A percentile compares a stretch with the other conserved stretches of the same genome.
Evolutionary conservation across 2,329 filamentous ascomycete species (phyloP).

Genomic region (Amesomyces nigricolor): DNA sequence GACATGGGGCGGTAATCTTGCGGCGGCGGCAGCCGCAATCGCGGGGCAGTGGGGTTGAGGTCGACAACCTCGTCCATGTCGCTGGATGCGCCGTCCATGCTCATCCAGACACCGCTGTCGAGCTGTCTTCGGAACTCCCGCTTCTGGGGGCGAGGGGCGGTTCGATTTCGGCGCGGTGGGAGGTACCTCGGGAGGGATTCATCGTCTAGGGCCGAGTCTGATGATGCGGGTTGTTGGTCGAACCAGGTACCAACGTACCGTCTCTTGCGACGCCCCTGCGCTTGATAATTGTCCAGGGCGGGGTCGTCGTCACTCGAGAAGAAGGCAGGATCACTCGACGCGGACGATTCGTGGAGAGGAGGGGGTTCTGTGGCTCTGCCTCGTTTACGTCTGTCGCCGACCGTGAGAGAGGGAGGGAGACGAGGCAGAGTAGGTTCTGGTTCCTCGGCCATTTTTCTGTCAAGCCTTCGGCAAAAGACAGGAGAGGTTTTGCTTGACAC

Average conservation of each 20-base stretch:
- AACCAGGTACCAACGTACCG: slow-evolving; percentile 65
- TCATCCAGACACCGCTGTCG: slow-evolving; percentile 64
- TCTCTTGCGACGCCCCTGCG: slow-evolving; percentile 49
- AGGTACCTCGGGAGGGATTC: slow-evolving; percentile 16
- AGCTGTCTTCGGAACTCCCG: slow-evolving; percentile 52
- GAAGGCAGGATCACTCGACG: slow-evolving; percentile 64
- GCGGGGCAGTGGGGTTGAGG: slow-evolving; percentile 8
- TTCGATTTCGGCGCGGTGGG: slow-evolving; percentile 18
- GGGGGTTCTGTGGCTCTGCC: slow-evolving; percentile 28
- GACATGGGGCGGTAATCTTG: neutral
- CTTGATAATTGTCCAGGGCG: slow-evolving; percentile 56
- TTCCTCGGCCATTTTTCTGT: slow-evolving; percentile 11
- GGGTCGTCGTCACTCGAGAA: slow-evolving; percentile 71
- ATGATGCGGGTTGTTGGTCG: slow-evolving; percentile 50
- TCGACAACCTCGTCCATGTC: slow-evolving; percentile 37
- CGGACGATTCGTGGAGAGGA: slow-evolving; percentile 35
- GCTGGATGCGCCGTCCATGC: slow-evolving; percentile 49
- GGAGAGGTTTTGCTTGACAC: neutral
- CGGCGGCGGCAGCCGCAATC: slow-evolving; percentile 2
- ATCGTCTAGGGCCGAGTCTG: slow-evolving; percentile 43
- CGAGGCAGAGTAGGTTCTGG: slow-evolving; percentile 11
- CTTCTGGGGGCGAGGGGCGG: slow-evolving; percentile 31
- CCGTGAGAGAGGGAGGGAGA: slow-evolving; percentile 3
- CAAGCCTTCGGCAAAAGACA: neutral
- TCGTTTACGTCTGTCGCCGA: slow-evolving; percentile 33